These are phyloP conservation scores for Cladobotryum protrusum DNA, from an alignment of 2,329 filamentous ascomycete species.

Conservation along the genomic window DNA sequence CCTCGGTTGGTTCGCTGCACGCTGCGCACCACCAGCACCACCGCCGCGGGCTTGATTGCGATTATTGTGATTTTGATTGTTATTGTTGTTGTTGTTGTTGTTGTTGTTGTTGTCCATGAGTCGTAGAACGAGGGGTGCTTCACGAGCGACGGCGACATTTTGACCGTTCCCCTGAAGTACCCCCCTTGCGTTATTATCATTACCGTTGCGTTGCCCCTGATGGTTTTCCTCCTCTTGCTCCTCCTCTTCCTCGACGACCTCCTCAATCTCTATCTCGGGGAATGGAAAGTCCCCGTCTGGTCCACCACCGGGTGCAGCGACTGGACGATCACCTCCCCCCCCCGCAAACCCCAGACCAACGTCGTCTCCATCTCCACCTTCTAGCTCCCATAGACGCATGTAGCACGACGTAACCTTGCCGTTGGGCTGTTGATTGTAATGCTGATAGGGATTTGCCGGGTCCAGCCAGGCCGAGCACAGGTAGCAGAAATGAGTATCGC, in stretches of 20 bases:
- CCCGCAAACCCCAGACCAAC: slow-evolving; percentile 41
- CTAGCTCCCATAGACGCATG: slow-evolving; percentile 83
- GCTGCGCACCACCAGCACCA: slow-evolving; percentile 15
- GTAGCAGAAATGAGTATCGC: slow-evolving; percentile 91
- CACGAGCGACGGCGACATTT: slow-evolving; percentile 43
- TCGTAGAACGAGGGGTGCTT: slow-evolving; percentile 51
- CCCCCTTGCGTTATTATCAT: slow-evolving; percentile 23
- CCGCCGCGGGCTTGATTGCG: slow-evolving; percentile 18
- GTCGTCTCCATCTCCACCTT: slow-evolving; percentile 65
- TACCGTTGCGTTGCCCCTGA: slow-evolving; percentile 21
- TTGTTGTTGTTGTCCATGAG: slow-evolving; percentile 36
- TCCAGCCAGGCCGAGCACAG: slow-evolving; percentile 84
- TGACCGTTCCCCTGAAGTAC: slow-evolving; percentile 21
- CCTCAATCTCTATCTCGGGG: slow-evolving; percentile 11
- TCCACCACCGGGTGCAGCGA: not conserved
- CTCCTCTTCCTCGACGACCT: slow-evolving; percentile 14
- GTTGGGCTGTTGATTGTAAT: slow-evolving; percentile 66
- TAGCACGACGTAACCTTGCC: slow-evolving; percentile 61
- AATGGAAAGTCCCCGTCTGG: not conserved
- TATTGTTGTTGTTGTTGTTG: not conserved
- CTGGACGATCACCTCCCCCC: slow-evolving; percentile 19
- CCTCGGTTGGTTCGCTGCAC: slow-evolving; percentile 2
- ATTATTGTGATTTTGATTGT: not conserved
- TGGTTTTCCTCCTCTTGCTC: slow-evolving; percentile 10
- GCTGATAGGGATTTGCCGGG: slow-evolving; percentile 73